These are phyloP conservation scores for Phytophthora litchii DNA, from an alignment of 352 stramenopile species.

Conservation along the genomic window DNA sequence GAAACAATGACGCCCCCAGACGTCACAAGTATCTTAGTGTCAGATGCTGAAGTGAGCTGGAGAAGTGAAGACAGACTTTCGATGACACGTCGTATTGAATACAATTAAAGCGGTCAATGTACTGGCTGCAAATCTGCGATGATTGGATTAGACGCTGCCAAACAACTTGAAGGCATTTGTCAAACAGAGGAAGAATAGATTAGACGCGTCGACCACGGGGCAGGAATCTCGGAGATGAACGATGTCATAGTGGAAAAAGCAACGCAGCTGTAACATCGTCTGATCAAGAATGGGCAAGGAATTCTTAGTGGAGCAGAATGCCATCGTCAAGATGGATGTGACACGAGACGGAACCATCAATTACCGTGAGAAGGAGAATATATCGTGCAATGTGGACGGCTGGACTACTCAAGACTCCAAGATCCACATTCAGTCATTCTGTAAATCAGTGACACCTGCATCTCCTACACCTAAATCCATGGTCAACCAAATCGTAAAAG, in stretches of 20 bases:
- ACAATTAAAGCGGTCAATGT: no score
- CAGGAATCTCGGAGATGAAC: not conserved
- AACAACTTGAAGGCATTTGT: slow-evolving; percentile 28
- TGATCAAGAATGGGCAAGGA: slow-evolving; percentile 1
- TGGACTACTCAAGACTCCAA: not conserved
- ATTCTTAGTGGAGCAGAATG: not conserved
- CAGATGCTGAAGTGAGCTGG: no score
- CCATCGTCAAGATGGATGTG: slow-evolving; percentile 17
- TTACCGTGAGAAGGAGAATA: not conserved
- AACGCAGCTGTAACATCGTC: not conserved
- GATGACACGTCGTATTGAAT: no score
- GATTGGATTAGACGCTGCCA: slow-evolving; percentile 43
- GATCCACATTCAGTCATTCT: not conserved
- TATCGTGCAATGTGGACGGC: not conserved
- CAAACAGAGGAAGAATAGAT: not conserved
- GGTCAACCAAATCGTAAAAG: slow-evolving; percentile 66
- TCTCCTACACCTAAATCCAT: not conserved
- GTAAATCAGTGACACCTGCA: not conserved
- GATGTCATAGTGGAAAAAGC: slow-evolving; percentile 1
- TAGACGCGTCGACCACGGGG: not conserved
- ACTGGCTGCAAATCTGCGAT: no score
- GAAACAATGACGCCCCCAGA: no score
- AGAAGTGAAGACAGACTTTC: no score
- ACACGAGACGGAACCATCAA: slow-evolving; percentile 1
- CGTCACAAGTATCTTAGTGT: no score